Evolutionary conservation across 2,329 filamentous ascomycete genomes (phyloP).

Genomic region (Penicillium sp.): DNA sequence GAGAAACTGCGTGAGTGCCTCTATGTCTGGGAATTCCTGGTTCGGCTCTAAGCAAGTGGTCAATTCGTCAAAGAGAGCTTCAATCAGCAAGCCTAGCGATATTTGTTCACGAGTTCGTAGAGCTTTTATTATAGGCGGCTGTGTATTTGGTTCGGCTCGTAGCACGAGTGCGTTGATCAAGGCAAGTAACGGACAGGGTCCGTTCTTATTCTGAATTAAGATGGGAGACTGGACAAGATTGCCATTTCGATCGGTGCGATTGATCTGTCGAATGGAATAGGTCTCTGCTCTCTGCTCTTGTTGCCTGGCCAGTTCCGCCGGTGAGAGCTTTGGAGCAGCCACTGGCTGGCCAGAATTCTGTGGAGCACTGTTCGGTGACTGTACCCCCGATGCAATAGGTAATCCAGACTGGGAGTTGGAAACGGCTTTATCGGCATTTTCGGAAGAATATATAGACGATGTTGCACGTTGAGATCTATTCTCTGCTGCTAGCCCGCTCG

Average conservation of each 20-base stretch:
- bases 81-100: slow-evolving; percentile 80
- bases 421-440: neutral
- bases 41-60: slow-evolving; percentile 74
- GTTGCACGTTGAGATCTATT: slow-evolving; percentile 7
- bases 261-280: slow-evolving; percentile 90
- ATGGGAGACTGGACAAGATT: slow-evolving; percentile 80
- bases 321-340: slow-evolving; percentile 23
- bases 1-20: slow-evolving; percentile 85
- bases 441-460: slow-evolving; percentile 19
- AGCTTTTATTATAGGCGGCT: slow-evolving; percentile 77
- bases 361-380: neutral
- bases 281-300: slow-evolving; percentile 68
- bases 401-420: neutral
- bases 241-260: slow-evolving; percentile 74
- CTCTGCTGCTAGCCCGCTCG: slow-evolving; percentile 10
- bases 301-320: slow-evolving; percentile 39
- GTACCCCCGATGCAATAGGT: neutral
- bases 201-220: slow-evolving; percentile 89
- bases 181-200: slow-evolving; percentile 89
- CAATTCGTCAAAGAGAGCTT: slow-evolving; percentile 91
- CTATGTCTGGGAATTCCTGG: slow-evolving; percentile 78
- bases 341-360: slow-evolving; percentile 9
- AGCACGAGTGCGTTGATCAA: slow-evolving; percentile 90
- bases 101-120: slow-evolving; percentile 83
- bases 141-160: slow-evolving; percentile 69